Base-by-base conservation (phyloP, 1,284 basidiomycete species). In the Spongispora temasekensis region DNA sequence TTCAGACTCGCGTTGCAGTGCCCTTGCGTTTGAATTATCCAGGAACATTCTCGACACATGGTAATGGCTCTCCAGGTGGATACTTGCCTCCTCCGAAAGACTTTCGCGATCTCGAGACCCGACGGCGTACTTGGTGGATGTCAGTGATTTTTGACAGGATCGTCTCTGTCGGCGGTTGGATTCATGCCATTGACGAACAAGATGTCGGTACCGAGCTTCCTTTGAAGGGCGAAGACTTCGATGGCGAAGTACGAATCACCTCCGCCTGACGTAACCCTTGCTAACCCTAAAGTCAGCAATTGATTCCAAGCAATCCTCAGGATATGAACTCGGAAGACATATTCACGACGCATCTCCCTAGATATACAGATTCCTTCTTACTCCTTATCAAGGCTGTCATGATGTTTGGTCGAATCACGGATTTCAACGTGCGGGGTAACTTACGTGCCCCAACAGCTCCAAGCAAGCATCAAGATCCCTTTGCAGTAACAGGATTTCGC, bases 91-190 rank as follows among this genome's bases (percentile, higher is more conserved):
- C 91, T 28, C 91, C 90, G 0, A 89, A 83, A 70, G 88, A 89
- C 69, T 73, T 84, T 53, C 82, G 83, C 34, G 91, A 93, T 62
- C 74, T 93, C 56, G 91, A 93, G 74, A 85, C 83, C 50, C 80
- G 91, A 63, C 80, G 91, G 57, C 81, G 91, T 59, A 89, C 90
- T 17, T 93, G 91, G 91, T 93, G 91, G 91, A 92, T 92, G 88
- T 87, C 90, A 13, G 85, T 93, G 46, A 77, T 92, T 58, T 92
- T 93, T 70, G 91, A 93, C 74, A 87, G 91, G 31, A 90, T 92
- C 52, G 90, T 87, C 21, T 91, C 90, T 23, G 87, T 92, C n/a
- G 91, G 91, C 44, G 91, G 91, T n/a, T 93, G 91, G 91, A 82
- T 92, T 53, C 91, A 93, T 69, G 86, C 85, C 17, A 83, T 93